A percentile compares a stretch with the other conserved stretches of the same genome.
phyloP scores from a whole-genome alignment of 2,329 filamentous ascomycete genomes.

The Ophiostoma populinum region DNA sequence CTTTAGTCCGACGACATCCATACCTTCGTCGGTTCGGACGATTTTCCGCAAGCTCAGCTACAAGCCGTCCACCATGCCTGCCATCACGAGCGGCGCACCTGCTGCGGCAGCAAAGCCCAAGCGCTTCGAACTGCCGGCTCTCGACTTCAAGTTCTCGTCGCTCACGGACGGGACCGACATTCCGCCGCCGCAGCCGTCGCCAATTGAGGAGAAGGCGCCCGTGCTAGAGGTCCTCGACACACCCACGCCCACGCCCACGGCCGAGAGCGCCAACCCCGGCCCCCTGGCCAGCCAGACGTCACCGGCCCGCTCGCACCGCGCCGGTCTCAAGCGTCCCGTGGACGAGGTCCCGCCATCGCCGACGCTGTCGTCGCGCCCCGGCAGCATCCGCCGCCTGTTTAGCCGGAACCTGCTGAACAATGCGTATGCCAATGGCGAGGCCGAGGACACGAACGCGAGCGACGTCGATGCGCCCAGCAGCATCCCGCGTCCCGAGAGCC shows the following conservation, averaged over 20 bases:
- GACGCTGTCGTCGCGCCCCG: conserved; percentile 31
- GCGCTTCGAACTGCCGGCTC: conserved; percentile 37
- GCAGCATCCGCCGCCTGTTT: conserved; percentile 40
- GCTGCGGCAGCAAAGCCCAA: conserved; percentile 11
- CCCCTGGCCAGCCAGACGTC: conserved; percentile 10
- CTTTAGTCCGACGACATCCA: too few species aligned
- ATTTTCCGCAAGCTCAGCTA: not conserved
- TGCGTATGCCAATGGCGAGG: conserved; percentile 28
- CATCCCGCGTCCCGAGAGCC: conserved; percentile 29
- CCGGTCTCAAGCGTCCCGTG: conserved; percentile 30
- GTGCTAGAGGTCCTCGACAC: conserved; percentile 9
- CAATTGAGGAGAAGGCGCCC: conserved; percentile 29
- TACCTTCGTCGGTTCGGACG: too few species aligned
- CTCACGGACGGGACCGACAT: conserved; percentile 45
- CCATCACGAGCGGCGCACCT: conserved; percentile 13
- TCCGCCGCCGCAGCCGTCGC: conserved; percentile 39
- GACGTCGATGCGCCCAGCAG: conserved; percentile 17
- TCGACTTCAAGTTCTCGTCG: conserved; percentile 40
- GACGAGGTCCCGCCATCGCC: conserved; percentile 36
- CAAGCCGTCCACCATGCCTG: too few species aligned
- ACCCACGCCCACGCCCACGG: not conserved
- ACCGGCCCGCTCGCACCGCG: conserved; percentile 16
- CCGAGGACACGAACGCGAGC: not conserved
- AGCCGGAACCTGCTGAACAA: conserved; percentile 38
- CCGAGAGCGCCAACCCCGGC: conserved; percentile 7